Conservation (phyloP, 306 rosid genomes). For the Dalbergia cochinchinensis region DNA sequence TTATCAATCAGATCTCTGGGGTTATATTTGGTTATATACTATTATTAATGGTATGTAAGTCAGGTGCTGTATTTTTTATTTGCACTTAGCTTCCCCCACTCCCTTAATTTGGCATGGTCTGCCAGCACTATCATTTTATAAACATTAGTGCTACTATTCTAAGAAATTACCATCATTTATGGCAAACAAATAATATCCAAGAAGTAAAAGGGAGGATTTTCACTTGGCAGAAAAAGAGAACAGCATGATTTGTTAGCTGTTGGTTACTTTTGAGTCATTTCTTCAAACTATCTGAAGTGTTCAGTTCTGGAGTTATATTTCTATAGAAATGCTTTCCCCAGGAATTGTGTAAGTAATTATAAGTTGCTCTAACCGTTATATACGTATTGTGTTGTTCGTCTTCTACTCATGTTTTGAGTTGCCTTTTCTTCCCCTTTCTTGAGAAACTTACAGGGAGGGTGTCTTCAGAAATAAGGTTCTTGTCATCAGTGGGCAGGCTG, state of each 20-base stretch:
- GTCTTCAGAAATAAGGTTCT: constrained; percentile 60
- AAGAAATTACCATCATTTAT: neutral
- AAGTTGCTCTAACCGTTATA: constrained; percentile 23
- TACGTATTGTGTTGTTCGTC: constrained; percentile 6
- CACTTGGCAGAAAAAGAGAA: constrained; percentile 10
- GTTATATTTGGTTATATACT: constrained; percentile 7
- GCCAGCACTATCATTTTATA: constrained; percentile 22
- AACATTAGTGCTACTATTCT: neutral
- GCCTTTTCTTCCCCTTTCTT: constrained; percentile 27
- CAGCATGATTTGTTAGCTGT: constrained; percentile 21
- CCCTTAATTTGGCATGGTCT: constrained; percentile 13
- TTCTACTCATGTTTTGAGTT: constrained; percentile 7
- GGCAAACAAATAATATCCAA: neutral
- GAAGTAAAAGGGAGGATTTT: constrained; percentile 24
- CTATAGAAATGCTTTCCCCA: neutral
- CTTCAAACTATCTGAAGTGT: constrained; percentile 3
- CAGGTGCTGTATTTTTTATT: neutral
- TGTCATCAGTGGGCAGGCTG: constrained; percentile 88
- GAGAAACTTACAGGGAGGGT: constrained; percentile 67
- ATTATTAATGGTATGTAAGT: neutral
- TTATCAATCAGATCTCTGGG: neutral
- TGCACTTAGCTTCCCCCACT: neutral
- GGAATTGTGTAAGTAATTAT: constrained; percentile 3
- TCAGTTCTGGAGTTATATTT: constrained; percentile 10
- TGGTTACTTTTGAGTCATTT: constrained; percentile 25